Evolutionary conservation across 1,284 basidiomycete genomes (phyloP).

Genomic region (Vanrija humicola): DNA sequence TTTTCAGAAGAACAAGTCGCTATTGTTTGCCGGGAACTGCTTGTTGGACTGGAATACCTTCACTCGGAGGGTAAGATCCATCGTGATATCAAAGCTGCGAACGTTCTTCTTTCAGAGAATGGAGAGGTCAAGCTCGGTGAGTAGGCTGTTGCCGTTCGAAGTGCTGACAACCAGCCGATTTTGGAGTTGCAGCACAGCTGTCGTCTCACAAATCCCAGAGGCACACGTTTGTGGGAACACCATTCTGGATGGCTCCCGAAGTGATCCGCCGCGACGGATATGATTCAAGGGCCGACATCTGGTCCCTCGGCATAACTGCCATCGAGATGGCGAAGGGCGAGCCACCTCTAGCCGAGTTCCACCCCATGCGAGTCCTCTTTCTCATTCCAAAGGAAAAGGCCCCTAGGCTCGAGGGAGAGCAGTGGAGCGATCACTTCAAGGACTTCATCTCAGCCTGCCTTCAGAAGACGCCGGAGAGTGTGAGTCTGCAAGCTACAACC

Average conservation of each 20-base stretch:
- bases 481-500: constrained; percentile 45
- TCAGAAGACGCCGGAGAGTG: constrained; percentile 81
- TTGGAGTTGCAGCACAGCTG: constrained; percentile 91
- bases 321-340: constrained; percentile 95
- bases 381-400: constrained; percentile 86
- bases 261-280: constrained; percentile 97
- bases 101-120: constrained; percentile 81
- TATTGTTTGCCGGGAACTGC: constrained; percentile 85
- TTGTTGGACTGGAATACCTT: constrained; percentile 91
- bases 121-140: constrained; percentile 83
- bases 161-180: constrained; percentile 92
- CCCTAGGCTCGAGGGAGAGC: constrained; percentile 60
- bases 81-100: constrained; percentile 98
- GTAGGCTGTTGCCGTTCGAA: constrained; percentile 58
- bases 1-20: constrained; percentile 93
- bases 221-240: constrained; percentile 91
- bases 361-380: constrained; percentile 85
- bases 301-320: constrained; percentile 91
- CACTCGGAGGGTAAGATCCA: constrained; percentile 94
- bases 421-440: constrained; percentile 78
- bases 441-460: constrained; percentile 88
- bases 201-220: constrained; percentile 84
- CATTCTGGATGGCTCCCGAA: constrained; percentile 99
- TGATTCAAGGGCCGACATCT: constrained; percentile 93
- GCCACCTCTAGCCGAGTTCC: constrained; percentile 82